These are phyloP conservation scores for Xylogone sp. DNA, from an alignment of 2,329 filamentous ascomycete genomes.

Conservation along the genomic window DNA sequence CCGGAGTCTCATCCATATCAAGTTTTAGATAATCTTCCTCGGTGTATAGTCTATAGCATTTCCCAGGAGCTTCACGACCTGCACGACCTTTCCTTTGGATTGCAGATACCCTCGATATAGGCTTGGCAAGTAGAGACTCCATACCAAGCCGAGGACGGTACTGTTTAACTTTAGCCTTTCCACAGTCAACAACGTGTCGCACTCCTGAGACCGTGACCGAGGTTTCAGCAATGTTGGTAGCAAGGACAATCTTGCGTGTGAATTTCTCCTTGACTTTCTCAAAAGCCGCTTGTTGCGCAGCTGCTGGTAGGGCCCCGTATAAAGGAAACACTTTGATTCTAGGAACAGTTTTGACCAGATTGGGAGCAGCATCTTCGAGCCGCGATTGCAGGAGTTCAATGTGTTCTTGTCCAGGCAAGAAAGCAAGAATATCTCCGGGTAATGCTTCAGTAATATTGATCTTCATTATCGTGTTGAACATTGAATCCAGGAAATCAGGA, in stretches of 20 bases:
- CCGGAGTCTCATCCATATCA: slow-evolving; percentile 73
- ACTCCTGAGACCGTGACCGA: slow-evolving; percentile 95
- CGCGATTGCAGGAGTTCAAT: slow-evolving; percentile 79
- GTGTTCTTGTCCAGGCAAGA: slow-evolving; percentile 88
- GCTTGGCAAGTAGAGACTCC: slow-evolving; percentile 84
- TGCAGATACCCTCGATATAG: slow-evolving; percentile 89
- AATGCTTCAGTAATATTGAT: slow-evolving; percentile 84
- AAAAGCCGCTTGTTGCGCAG: slow-evolving; percentile 84
- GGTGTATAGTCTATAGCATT: slow-evolving; percentile 87
- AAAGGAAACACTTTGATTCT: slow-evolving; percentile 72
- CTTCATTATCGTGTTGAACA: slow-evolving; percentile 78
- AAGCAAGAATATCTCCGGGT: slow-evolving; percentile 92
- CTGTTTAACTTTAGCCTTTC: slow-evolving; percentile 92
- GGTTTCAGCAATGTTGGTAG: slow-evolving; percentile 98
- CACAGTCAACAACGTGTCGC: slow-evolving; percentile 85
- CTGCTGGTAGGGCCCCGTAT: slow-evolving; percentile 85
- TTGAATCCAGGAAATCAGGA: slow-evolving; percentile 75
- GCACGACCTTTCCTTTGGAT: slow-evolving; percentile 90
- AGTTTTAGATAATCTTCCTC: slow-evolving; percentile 69
- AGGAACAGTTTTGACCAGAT: slow-evolving; percentile 71
- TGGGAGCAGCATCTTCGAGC: slow-evolving; percentile 73
- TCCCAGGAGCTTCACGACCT: slow-evolving; percentile 85
- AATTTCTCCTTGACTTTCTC: slow-evolving; percentile 64
- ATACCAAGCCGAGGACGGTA: slow-evolving; percentile 81
- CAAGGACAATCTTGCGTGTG: slow-evolving; percentile 84